phyloP scores from a whole-genome alignment of 495 filamentous ascomycete genomes.

The Choiromyces venosus region DNA sequence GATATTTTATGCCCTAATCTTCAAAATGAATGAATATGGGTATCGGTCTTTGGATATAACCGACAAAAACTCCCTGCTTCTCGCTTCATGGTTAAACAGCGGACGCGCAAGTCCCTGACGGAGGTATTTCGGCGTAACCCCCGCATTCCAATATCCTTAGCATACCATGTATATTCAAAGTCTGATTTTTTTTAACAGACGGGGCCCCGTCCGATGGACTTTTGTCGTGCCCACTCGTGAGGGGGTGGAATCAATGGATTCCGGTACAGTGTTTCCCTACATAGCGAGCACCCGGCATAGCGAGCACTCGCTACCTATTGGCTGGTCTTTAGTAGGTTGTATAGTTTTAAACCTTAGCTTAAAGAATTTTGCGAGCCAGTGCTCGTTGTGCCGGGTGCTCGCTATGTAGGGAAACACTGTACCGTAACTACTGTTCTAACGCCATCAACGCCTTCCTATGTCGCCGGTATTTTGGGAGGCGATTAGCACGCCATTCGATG shows the following conservation, averaged over 20 bases:
- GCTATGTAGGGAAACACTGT: too few species aligned
- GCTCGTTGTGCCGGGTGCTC: too few species aligned
- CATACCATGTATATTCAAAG: too few species aligned
- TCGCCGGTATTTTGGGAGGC: neutral
- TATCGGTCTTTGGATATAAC: too few species aligned
- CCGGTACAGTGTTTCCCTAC: too few species aligned
- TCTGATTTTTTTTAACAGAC: neutral
- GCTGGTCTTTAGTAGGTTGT: too few species aligned
- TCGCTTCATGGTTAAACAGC: neutral
- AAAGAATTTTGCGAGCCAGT: too few species aligned
- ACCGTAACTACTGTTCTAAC: neutral
- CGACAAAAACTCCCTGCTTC: neutral
- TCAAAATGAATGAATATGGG: too few species aligned
- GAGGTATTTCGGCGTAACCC: neutral
- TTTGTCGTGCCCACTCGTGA: neutral
- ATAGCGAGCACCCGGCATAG: too few species aligned
- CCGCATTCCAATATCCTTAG: neutral
- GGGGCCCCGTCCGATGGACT: neutral
- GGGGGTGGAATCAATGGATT: neutral
- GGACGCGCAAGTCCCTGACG: neutral
- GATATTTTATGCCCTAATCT: neutral
- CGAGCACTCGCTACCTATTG: too few species aligned
- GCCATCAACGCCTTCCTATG: neutral
- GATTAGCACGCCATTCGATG: neutral
- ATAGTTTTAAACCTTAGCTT: too few species aligned